phyloP scores from a whole-genome alignment of 1,284 basidiomycete genomes.

The Schizophyllum amplum region DNA sequence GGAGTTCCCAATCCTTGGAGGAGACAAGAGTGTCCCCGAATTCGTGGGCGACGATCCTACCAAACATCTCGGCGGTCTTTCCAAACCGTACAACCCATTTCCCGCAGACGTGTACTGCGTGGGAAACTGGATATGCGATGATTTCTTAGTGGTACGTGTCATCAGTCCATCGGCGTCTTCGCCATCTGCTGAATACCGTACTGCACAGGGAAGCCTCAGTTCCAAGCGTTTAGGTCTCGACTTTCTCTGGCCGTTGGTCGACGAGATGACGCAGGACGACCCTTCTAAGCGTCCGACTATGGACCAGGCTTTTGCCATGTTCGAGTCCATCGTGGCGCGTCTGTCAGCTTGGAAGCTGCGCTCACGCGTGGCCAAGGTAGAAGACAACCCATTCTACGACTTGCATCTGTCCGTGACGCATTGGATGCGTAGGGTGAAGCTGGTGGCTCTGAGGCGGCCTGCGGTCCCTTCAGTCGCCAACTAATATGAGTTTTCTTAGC shows the following conservation, averaged over 20 bases:
- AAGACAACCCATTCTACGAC: neutral
- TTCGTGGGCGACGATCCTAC: neutral
- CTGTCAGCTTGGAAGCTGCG: neutral
- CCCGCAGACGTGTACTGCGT: neutral
- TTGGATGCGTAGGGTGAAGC: neutral
- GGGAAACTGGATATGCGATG: neutral
- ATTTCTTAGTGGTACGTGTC: neutral
- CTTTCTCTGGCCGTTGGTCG: conserved; percentile 3
- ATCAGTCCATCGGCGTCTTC: too few species aligned
- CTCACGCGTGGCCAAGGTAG: neutral
- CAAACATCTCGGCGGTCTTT: too few species aligned
- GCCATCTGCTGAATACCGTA: too few species aligned
- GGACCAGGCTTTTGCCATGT: conserved; percentile 3
- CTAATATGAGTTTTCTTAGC: neutral
- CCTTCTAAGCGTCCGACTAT: conserved; percentile 6
- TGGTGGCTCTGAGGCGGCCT: neutral
- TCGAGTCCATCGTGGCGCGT: neutral
- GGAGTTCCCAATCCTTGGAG: conserved; percentile 24
- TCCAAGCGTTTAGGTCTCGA: neutral
- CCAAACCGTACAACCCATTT: conserved; percentile 1
- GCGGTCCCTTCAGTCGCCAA: neutral
- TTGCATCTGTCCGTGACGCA: neutral
- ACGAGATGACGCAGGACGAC: conserved; percentile 5
- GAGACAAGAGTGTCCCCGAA: conserved; percentile 27
- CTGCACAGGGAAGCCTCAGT: neutral